These are phyloP conservation scores for Gonium pectorale DNA, from an alignment of 139 green algal species.

Conservation along the genomic window DNA sequence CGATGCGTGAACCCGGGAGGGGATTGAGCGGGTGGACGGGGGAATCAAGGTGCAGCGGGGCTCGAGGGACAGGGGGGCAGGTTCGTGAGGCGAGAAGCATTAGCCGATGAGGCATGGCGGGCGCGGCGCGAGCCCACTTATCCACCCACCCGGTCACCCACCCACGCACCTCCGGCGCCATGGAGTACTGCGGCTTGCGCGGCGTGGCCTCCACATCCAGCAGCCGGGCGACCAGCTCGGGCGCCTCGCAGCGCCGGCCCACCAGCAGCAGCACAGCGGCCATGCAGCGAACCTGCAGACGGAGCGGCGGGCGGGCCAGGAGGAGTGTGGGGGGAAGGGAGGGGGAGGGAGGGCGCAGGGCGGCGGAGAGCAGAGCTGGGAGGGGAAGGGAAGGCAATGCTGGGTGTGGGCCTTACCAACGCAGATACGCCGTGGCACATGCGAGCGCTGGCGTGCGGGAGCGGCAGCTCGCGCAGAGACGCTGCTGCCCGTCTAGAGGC, in stretches of 20 bases:
- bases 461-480: no score
- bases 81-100: no score
- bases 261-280: slow-evolving; percentile 93
- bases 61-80: no score
- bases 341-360: not conserved
- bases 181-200: slow-evolving; percentile 88
- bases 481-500: no score
- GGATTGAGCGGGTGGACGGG: not conserved
- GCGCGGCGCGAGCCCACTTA: not conserved
- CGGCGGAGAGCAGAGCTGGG: not conserved
- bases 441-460: no score
- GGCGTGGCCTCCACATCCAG: slow-evolving; percentile 76
- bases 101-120: no score
- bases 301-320: not conserved
- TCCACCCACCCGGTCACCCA: not conserved
- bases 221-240: slow-evolving; percentile 75
- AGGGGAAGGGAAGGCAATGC: no score
- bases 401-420: not conserved
- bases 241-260: slow-evolving; percentile 81
- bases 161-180: slow-evolving; percentile 73
- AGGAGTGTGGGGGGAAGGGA: not conserved
- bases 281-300: slow-evolving; percentile 92
- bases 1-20: no score
- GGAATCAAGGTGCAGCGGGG: no score
- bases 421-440: no score